Base-by-base conservation (phyloP, 805 yeast genomes). In the Sugiyamaella boreocaroliniensis region DNA sequence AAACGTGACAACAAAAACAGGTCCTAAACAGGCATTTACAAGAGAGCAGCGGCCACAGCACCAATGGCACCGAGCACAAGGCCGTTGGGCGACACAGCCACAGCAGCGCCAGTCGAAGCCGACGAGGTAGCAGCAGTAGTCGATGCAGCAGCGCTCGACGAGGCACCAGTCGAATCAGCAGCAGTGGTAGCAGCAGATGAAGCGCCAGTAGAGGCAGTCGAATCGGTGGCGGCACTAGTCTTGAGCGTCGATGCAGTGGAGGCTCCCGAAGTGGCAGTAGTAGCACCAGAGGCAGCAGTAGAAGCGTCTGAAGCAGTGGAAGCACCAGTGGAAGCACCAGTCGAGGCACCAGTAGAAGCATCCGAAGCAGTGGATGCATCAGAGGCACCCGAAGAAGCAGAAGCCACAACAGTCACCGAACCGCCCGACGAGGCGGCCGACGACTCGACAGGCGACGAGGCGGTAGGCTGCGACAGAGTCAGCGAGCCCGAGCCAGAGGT, bases 1-100 rank as follows among this genome's bases (percentile, higher is more conserved):
- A 70, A 11, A 67, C 70, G 18, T 59, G 45, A 51, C 62, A 63
- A 56, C 48, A 58, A 45, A 53, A 42, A 53, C 61, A 51, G 19
- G 54, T 52, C 16, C 57, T n/a, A 62, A 15, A 43, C 50, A 45
- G 44, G 54, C 41, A 53, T 54, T 37, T 53, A 54, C 40, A 55
- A 51, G 29, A 54, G 55, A 22, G 19, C 47, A 14, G 51, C 48
- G n/a, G 53, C 49, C 18, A 49, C 52, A 12, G 42, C 55, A 15
- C 57, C 15, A 16, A 19, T 14, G 14, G 45, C 40, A 45, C 54
- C 43, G 46, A 56, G 45, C 44, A 52, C 48, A 10, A 43, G 49
- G 32, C 47, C 53, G 34, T 48, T 32, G 12, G 45, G 37, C 18
- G 55, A 26, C 29, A 46, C 40, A 19, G 55, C 53, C 40, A 45